These are phyloP conservation scores for Penicillium crystallinum DNA, from an alignment of 495 filamentous ascomycete species.

Conservation along the genomic window DNA sequence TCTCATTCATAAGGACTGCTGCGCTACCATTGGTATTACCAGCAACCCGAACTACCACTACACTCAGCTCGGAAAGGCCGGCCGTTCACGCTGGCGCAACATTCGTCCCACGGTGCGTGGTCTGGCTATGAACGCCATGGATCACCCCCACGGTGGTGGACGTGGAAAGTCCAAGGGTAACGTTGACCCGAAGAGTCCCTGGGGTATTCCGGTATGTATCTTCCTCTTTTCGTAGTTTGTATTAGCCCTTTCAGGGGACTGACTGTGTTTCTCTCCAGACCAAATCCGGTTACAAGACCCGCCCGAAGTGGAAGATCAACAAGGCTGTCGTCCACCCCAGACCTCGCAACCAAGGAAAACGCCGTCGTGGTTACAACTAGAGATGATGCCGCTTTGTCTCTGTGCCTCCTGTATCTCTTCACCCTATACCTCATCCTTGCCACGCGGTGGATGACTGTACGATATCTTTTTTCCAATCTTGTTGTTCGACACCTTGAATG, in stretches of 20 bases:
- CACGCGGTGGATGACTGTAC: conserved; percentile 20
- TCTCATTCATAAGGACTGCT: conserved; percentile 82
- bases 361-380: conserved; percentile 46
- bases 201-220: conserved; percentile 83
- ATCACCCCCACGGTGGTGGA: conserved; percentile 98
- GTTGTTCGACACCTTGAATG: conserved; percentile 12
- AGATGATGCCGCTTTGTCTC: conserved; percentile 3
- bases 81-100: conserved; percentile 84
- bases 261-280: conserved; percentile 47
- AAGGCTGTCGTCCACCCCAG: conserved; percentile 73
- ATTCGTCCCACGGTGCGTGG: conserved; percentile 92
- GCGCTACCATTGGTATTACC: conserved; percentile 85
- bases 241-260: conserved; percentile 6
- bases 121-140: conserved; percentile 94
- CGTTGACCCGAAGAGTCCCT: conserved; percentile 85
- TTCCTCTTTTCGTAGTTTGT: conserved; percentile 2
- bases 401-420: conserved; percentile 8
- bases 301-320: conserved; percentile 71
- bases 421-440: conserved; percentile 17
- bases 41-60: conserved; percentile 92
- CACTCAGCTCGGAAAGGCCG: conserved; percentile 88
- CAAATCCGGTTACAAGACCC: conserved; percentile 96
- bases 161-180: conserved; percentile 99
- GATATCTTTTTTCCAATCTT: conserved; percentile 17
- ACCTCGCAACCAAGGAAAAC: conserved; percentile 72